A percentile compares a stretch with the other conserved stretches of the same genome.
phyloP scores from a whole-genome alignment of 768 basidiomycete species.

The Lactarius psammicola region DNA sequence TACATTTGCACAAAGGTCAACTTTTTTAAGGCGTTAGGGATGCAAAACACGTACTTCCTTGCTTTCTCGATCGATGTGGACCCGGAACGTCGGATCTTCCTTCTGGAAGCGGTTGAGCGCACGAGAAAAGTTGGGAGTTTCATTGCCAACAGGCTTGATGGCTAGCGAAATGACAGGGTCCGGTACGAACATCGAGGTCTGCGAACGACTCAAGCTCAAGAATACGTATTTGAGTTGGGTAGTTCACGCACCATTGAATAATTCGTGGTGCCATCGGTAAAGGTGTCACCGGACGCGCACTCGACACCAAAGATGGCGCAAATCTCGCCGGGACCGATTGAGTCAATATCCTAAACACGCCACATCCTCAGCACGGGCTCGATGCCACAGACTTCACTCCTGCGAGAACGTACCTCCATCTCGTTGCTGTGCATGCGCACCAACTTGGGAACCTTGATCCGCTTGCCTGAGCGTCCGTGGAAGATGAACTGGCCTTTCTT shows the following conservation, averaged over 20 bases:
- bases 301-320: conserved; percentile 99
- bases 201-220: not conserved
- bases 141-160: conserved; percentile 86
- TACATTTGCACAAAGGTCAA: not conserved
- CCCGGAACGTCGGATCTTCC: conserved; percentile 98
- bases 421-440: conserved; percentile 99
- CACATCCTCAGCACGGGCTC: not conserved
- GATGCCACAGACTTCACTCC: not conserved
- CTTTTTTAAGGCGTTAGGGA: conserved; percentile 6
- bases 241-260: conserved; percentile 82
- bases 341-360: conserved; percentile 72
- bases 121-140: conserved; percentile 95
- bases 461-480: conserved; percentile 94
- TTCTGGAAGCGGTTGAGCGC: conserved; percentile 97
- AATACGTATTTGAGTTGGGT: not conserved
- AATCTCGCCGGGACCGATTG: conserved; percentile 96
- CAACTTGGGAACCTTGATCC: conserved; percentile 92
- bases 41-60: conserved; percentile 65
- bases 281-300: conserved; percentile 96
- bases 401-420: conserved; percentile 74
- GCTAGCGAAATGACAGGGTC: conserved; percentile 97
- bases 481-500: conserved; percentile 83
- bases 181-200: conserved; percentile 99
- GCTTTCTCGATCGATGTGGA: conserved; percentile 90
- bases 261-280: conserved; percentile 86